Base-by-base conservation (phyloP, 306 rosid species). In the Fragaria nilgerrensis region DNA sequence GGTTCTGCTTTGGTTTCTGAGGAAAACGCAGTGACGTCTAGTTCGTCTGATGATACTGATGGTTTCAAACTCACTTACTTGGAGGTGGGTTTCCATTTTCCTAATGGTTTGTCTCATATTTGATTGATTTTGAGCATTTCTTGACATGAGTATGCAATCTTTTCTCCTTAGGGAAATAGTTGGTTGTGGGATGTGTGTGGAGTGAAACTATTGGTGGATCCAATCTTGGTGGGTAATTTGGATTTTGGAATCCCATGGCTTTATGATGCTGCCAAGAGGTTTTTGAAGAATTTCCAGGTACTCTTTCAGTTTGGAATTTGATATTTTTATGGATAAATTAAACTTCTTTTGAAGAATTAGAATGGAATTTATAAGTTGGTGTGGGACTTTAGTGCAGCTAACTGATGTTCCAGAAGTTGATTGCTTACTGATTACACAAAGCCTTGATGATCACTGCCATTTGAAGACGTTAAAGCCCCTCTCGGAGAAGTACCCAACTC, bases 191-290 rank as follows among this genome's bases (percentile, higher is more conserved):
- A 87, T 61, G 93, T 90, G 53, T 83, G 85, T 69, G 93, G 91
- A 27, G 79, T 74, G 36, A 88, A 83, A 74, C 82, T 92, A 39
- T 83, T 90, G 92, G 98, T 95, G 76, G 98, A 94, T 86, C 96
- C 98, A 69, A 79, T 95, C 80, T 88, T 95, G 87, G 93, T 95
- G 78, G 98, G 98, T 72, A 95, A 81, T 86, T 89, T 95, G 86
- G 97, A 95, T 86, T 95, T 95, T 89, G 98, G 98, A 80, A 89
- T 92, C 74, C 91, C 98, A 39, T 92, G 92, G 97, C 88, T 95
- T 20, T 95, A 90, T 86, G 97, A 92, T 88, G 97, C 93, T 56
- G 88, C 98, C 75, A 90, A 92, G 96, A 92, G 88, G 81, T 59
- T 83, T 49, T 69, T 90, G 80, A 92, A 89, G 75, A 88, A 86